phyloP scores from a whole-genome alignment of 1,284 basidiomycete genomes.

The Leccinum subspadiceum region DNA sequence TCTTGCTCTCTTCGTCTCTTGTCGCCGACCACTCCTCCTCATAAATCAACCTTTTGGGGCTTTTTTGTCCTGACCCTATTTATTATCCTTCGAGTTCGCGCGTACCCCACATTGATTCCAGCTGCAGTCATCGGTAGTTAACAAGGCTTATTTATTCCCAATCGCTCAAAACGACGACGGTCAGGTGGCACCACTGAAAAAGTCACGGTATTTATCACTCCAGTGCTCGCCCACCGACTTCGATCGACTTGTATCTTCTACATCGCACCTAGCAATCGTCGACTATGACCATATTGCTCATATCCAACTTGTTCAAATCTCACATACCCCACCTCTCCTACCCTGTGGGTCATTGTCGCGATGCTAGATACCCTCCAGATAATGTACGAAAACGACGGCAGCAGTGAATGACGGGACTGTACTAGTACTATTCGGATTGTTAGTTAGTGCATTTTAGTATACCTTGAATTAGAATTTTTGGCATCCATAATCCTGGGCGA shows the following conservation, averaged over 20 bases:
- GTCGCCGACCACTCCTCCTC: conserved; percentile 21
- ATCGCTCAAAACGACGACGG: conserved; percentile 30
- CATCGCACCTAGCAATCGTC: conserved; percentile 24
- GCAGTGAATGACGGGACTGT: conserved; percentile 35
- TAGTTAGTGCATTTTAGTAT: conserved; percentile 33
- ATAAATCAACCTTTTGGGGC: conserved; percentile 10
- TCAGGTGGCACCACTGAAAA: conserved; percentile 18
- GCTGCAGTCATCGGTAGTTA: conserved; percentile 14
- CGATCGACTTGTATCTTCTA: conserved; percentile 32
- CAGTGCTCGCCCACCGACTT: conserved; percentile 11
- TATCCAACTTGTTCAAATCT: conserved; percentile 22
- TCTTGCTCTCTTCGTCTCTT: conserved; percentile 23
- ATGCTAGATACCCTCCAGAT: conserved; percentile 34
- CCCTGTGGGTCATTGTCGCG: conserved; percentile 30
- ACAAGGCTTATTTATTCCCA: conserved; percentile 31
- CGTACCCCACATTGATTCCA: conserved; percentile 10
- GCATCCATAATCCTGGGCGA: conserved; percentile 6
- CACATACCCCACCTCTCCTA: conserved; percentile 20
- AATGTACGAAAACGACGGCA: conserved; percentile 29
- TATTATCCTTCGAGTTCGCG: conserved; percentile 30
- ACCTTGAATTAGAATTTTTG: conserved; percentile 39
- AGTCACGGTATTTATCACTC: conserved; percentile 32
- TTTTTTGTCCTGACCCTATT: conserved; percentile 27
- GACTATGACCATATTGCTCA: conserved; percentile 33
- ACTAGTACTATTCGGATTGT: conserved; percentile 33